Base-by-base conservation (phyloP, 2,329 filamentous ascomycete species). In the Ophiognomonia clavigignenti-juglandacearum region DNA sequence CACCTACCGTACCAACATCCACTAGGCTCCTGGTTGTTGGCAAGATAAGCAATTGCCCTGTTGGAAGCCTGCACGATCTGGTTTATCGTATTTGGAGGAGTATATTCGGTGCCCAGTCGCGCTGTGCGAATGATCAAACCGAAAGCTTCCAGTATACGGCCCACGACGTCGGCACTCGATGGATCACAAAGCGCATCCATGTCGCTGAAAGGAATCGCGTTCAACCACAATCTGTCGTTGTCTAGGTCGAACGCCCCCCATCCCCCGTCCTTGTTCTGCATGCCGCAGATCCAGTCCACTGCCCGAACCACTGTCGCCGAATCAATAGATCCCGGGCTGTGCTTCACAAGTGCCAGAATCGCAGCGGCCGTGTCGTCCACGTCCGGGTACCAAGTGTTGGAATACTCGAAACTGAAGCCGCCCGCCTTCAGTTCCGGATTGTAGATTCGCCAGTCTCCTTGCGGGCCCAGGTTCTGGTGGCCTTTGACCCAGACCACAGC, bases 201-300 rank as follows among this genome's bases (percentile, higher is more conserved):
- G 43, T 69, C 64, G 26, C 56, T 61, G 50, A 68, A 68, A 2
- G 64, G 63, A 23, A 64, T 61, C 18, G 59, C 59, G 36, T 68
- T 63, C 6, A 67, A 49, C 24, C 57, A 66, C 1, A 58, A 44
- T 24, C 56, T 53, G 45, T 66, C 53, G 42, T 66, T 67, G 6
- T 64, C 54, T 4, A 48, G 26, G 40, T 67, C 65, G 38, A 68
- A 67, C 6, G 60, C 60, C 2, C 45, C 63, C 64, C 62, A 68
- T 0, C 64, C 65, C 26, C 64, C 64, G 43, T 67, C 64, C 1
- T 32, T n/a, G 45, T 63, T 64, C 35, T 67, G 64, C 62, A 67
- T 67, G 3, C 60, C 62, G 1, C 62, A 43, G 4, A 65, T 53
- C 63, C 64, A 66, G 4, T 49, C 46, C 0, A 43, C 37, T 8